These are phyloP conservation scores for Blastocladiella britannica DNA, from an alignment of 192 early-diverging fungal species.

Conservation along the genomic window DNA sequence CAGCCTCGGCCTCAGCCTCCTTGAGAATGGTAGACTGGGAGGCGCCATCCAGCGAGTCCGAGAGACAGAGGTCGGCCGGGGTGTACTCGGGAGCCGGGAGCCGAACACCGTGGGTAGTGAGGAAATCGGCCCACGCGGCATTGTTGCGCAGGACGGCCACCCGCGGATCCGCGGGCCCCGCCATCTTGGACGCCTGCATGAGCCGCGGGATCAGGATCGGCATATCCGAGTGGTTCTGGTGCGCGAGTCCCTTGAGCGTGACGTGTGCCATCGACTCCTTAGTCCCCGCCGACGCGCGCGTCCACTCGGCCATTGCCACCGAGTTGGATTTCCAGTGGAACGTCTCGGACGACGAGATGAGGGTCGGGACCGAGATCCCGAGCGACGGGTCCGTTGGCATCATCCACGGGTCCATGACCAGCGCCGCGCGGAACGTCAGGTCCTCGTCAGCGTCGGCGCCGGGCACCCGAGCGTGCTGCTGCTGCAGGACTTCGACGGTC, in stretches of 20 bases:
- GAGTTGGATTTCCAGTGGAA: neutral
- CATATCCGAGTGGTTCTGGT: neutral
- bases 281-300: neutral
- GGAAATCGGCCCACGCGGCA: neutral
- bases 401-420: neutral
- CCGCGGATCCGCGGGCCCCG: neutral
- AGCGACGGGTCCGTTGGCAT: neutral
- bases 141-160: neutral
- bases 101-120: neutral
- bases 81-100: neutral
- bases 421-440: neutral
- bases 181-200: neutral
- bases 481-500: neutral
- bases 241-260: neutral
- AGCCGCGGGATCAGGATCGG: neutral
- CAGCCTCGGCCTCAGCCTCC: neutral
- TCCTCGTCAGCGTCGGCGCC: neutral
- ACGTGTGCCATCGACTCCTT: neutral
- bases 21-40: neutral
- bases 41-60: neutral
- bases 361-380: neutral
- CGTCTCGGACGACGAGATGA: neutral
- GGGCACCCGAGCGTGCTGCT: neutral
- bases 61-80: no score
- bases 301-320: neutral